phyloP scores from a whole-genome alignment of 2,329 filamentous ascomycete species.

The Clathrospora elynae region DNA sequence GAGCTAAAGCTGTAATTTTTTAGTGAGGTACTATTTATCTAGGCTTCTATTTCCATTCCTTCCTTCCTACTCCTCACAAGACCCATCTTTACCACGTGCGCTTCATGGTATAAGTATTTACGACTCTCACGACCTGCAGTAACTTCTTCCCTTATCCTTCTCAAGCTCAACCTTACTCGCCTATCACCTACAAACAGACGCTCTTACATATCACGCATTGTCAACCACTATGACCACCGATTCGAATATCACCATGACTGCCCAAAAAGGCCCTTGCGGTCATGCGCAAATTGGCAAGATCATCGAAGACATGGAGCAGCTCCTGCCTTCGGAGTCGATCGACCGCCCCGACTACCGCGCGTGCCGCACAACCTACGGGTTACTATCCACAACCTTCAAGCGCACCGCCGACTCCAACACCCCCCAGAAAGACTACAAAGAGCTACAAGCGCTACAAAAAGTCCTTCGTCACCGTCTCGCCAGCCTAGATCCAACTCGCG shows the following conservation, averaged over 20 bases:
- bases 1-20: no score
- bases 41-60: neutral
- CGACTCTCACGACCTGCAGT: no score
- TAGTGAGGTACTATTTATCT: no score
- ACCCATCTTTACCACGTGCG: neutral
- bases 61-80: neutral
- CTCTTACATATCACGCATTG: neutral
- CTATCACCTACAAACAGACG: neutral
- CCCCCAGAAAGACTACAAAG: constrained; percentile 24
- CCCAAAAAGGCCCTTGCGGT: constrained; percentile 7
- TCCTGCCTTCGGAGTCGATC: constrained; percentile 25
- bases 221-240: neutral
- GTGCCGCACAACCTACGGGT: constrained; percentile 27
- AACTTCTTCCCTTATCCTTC: neutral
- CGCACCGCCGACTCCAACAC: constrained; percentile 12
- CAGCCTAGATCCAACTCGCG: constrained; percentile 21
- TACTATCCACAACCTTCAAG: constrained; percentile 21
- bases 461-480: constrained; percentile 22
- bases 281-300: constrained; percentile 25
- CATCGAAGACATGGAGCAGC: constrained; percentile 23
- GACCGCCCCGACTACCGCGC: constrained; percentile 20
- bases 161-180: neutral
- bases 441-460: constrained; percentile 21
- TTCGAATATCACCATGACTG: constrained; percentile 6
- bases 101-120: no score